These are phyloP conservation scores for Geranium brycei DNA, from an alignment of 345 rosid genomes.

Conservation along the genomic window DNA sequence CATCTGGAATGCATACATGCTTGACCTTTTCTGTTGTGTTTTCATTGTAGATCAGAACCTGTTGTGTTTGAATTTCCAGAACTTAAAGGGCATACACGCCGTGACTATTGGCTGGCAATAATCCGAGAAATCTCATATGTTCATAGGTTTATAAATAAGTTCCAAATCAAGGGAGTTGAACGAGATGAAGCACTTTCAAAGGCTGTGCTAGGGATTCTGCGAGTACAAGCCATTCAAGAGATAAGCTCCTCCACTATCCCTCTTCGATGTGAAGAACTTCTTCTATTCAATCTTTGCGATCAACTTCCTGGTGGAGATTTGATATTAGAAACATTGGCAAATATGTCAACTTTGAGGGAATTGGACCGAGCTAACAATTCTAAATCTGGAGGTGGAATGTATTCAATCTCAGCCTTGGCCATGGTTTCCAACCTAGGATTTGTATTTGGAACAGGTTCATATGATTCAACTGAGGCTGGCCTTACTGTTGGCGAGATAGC, in stretches of 20 bases:
- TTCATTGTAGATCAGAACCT: constrained; percentile 71
- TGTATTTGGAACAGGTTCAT: constrained; percentile 53
- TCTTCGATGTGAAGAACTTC: constrained; percentile 39
- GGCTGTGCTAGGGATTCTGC: constrained; percentile 76
- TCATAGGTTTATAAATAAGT: constrained; percentile 61
- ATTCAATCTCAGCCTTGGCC: constrained; percentile 57
- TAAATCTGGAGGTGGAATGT: constrained; percentile 40
- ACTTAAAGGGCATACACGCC: constrained; percentile 88
- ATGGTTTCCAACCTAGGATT: constrained; percentile 75
- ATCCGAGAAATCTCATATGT: constrained; percentile 62
- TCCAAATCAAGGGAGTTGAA: constrained; percentile 46
- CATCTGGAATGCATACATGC: constrained; percentile 9
- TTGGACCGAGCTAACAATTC: constrained; percentile 28
- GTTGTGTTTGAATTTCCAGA: constrained; percentile 81
- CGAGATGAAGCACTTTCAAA: constrained; percentile 67
- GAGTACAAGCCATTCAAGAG: constrained; percentile 77
- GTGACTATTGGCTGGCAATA: constrained; percentile 84
- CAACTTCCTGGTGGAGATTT: constrained; percentile 95
- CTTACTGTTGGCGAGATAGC: constrained; percentile 72
- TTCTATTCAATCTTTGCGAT: constrained; percentile 82
- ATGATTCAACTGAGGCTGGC: constrained; percentile 30
- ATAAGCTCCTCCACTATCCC: constrained; percentile 24
- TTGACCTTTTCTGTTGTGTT: constrained; percentile 7
- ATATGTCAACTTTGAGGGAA: constrained; percentile 45
- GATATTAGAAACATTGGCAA: constrained; percentile 78